A percentile compares a stretch with the other conserved stretches of the same genome.
phyloP scores from a whole-genome alignment of 2,329 filamentous ascomycete species.

The Diaporthe eres region DNA sequence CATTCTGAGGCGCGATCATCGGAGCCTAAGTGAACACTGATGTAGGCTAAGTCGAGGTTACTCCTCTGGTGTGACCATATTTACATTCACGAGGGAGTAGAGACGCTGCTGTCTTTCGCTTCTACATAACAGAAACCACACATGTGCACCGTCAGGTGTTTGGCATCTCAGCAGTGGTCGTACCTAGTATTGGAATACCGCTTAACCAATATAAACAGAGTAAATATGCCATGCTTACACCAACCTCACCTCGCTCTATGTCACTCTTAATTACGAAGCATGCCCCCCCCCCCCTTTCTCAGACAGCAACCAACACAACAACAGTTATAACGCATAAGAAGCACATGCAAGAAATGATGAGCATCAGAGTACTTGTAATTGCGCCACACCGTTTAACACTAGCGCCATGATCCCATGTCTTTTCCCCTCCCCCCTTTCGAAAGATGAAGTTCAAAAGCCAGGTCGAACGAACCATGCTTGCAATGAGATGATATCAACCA shows the following conservation, averaged over 20 bases:
- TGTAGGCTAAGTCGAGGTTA: neutral
- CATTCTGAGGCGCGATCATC: neutral
- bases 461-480: slow-evolving; percentile 12
- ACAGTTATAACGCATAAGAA: neutral
- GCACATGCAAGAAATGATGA: neutral
- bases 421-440: neutral
- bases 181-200: slow-evolving; percentile 1
- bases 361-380: slow-evolving; percentile 6
- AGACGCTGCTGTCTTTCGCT: neutral
- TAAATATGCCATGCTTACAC: neutral
- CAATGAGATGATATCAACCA: slow-evolving; percentile 27
- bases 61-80: neutral
- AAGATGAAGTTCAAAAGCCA: neutral
- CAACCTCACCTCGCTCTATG: neutral
- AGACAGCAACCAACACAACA: neutral
- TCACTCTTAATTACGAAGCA: neutral
- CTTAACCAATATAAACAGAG: neutral
- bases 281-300: neutral
- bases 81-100: neutral
- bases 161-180: neutral
- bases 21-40: neutral
- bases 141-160: slow-evolving; percentile 3
- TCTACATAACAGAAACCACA: neutral
- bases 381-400: slow-evolving; percentile 32
- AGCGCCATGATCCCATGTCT: slow-evolving; percentile 29